Conservation (phyloP, 306 rosid species). For the Datisca glomerata region DNA sequence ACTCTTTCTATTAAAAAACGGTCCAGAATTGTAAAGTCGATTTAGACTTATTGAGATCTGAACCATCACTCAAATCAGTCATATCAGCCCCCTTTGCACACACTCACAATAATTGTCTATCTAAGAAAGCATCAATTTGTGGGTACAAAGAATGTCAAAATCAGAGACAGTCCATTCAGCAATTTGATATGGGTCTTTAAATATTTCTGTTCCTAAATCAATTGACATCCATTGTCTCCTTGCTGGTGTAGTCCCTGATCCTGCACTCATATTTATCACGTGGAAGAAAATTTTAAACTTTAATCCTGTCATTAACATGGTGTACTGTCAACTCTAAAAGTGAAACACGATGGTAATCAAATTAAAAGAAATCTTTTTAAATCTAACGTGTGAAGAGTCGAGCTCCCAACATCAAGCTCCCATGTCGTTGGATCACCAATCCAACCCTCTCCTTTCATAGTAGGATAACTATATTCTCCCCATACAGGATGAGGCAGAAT, state of each 20-base stretch:
- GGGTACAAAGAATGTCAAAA: constrained; percentile 32
- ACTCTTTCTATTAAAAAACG: neutral
- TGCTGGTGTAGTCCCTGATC: constrained; percentile 43
- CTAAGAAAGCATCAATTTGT: neutral
- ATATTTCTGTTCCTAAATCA: constrained; percentile 40
- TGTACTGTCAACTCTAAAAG: neutral
- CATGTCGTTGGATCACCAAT: constrained; percentile 39
- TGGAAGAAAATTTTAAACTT: neutral
- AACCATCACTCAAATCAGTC: too few relatives aligned
- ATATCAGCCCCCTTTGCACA: too few relatives aligned
- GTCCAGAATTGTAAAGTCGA: neutral
- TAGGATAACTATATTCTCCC: constrained; percentile 45
- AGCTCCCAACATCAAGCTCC: constrained; percentile 49
- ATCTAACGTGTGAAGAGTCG: constrained; percentile 19
- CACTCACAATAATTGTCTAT: too few relatives aligned
- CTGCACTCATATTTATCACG: constrained; percentile 9
- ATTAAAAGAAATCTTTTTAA: neutral
- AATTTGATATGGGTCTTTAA: constrained; percentile 20
- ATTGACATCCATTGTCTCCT: constrained; percentile 34
- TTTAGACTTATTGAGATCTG: too few relatives aligned
- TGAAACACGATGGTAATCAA: neutral
- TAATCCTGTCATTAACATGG: neutral
- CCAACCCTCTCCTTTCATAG: constrained; percentile 46
- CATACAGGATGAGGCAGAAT: constrained; percentile 55
- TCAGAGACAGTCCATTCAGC: constrained; percentile 46